Conservation (phyloP, 1,284 basidiomycete genomes). For the Ceratorhiza oryzae-sativae region DNA sequence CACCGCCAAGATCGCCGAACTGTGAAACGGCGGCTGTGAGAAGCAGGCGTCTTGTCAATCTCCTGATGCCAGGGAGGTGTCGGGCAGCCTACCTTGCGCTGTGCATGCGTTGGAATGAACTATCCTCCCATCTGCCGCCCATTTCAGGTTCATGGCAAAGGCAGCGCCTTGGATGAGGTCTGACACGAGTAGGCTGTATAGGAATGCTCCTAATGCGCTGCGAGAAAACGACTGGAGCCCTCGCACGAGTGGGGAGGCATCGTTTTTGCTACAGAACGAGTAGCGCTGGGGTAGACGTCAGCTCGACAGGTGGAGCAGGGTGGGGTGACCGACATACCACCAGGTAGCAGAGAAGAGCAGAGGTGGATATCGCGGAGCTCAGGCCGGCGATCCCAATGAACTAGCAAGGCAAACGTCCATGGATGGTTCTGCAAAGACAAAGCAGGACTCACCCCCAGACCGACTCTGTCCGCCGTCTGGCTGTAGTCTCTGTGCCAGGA, state of each 20-base stretch:
- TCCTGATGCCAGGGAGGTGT: not conserved
- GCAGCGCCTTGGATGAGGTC: constrained; percentile 22
- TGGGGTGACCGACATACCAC: not conserved
- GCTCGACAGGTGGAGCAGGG: no score
- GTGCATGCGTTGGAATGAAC: constrained; percentile 1
- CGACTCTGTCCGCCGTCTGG: not conserved
- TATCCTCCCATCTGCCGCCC: constrained; percentile 17
- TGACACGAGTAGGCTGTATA: constrained; percentile 1
- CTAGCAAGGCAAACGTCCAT: not conserved
- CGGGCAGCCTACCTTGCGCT: constrained; percentile 2
- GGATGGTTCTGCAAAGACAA: not conserved
- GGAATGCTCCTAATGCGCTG: constrained; percentile 18
- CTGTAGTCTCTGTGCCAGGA: constrained; percentile 13
- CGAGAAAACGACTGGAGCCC: constrained; percentile 15
- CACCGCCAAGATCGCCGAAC: constrained; percentile 19
- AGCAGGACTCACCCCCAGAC: not conserved
- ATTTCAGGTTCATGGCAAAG: constrained; percentile 14
- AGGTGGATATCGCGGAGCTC: constrained; percentile 11
- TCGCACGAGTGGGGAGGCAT: not conserved
- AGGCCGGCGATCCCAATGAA: constrained; percentile 5
- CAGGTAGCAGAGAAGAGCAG: not conserved
- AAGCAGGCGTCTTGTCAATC: not conserved
- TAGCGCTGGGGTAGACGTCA: not conserved
- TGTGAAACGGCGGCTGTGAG: constrained; percentile 7
- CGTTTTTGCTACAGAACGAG: constrained; percentile 6